Evolutionary conservation across 2,329 filamentous ascomycete species (phyloP).

Genomic region (Coniella vitis): DNA sequence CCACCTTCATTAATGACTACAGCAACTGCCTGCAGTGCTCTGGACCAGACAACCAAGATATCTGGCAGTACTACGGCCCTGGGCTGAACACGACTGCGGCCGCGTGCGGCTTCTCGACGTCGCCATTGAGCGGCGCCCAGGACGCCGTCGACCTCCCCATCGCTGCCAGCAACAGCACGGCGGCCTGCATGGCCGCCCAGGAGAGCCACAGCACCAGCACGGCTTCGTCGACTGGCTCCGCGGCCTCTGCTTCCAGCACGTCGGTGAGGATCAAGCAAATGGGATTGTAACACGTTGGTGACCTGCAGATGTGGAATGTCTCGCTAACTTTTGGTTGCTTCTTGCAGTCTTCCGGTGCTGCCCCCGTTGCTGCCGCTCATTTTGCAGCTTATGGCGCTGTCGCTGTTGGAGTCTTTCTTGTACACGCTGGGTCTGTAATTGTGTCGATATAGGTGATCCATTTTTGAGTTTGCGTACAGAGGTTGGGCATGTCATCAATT

Average conservation of each 20-base stretch:
- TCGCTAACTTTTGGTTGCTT: background rate
- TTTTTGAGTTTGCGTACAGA: no score
- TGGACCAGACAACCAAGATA: constrained; percentile 32
- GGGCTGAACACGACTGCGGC: constrained; percentile 24
- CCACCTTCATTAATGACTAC: constrained; percentile 33
- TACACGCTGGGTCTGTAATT: constrained; percentile 4
- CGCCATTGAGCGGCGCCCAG: constrained; percentile 18
- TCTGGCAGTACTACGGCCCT: constrained; percentile 35
- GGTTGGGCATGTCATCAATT: no score
- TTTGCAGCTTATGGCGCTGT: constrained; percentile 10
- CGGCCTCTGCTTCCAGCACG: constrained; percentile 4
- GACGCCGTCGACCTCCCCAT: constrained; percentile 17
- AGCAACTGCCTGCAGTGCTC: constrained; percentile 32
- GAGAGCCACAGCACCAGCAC: constrained; percentile 2
- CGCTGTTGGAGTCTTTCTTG: constrained; percentile 6
- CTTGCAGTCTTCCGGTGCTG: background rate
- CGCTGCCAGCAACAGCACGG: constrained; percentile 5
- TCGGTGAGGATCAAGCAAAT: constrained; percentile 3
- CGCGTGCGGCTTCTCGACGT: constrained; percentile 23
- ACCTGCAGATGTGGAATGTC: no score
- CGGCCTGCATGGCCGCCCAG: constrained; percentile 9
- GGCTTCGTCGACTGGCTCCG: constrained; percentile 3
- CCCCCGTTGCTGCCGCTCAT: background rate
- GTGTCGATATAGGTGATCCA: no score
- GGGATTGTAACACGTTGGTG: no score